These are phyloP conservation scores for Ogataea angusta DNA, from an alignment of 805 yeast genomes.

Conservation along the genomic window DNA sequence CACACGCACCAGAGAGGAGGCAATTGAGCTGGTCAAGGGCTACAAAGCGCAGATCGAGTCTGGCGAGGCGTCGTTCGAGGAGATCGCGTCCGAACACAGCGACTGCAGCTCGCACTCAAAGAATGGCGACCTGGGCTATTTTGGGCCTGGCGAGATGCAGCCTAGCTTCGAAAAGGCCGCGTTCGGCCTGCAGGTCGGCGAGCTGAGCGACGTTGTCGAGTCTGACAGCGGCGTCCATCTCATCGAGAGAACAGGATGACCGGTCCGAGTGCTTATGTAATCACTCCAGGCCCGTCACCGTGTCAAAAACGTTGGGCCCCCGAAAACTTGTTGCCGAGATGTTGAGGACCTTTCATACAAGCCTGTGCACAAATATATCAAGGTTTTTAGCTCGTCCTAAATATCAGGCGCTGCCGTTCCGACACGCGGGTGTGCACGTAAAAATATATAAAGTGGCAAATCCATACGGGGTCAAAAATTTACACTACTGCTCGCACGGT, in stretches of 20 bases:
- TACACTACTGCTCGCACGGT: conserved; percentile 12
- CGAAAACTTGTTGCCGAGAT: background rate
- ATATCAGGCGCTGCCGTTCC: conserved; percentile 3
- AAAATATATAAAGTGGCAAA: conserved; percentile 8
- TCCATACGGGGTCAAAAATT: conserved; percentile 4
- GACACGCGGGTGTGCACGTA: conserved; percentile 2
- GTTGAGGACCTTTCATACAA: background rate
- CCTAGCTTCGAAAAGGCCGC: conserved; percentile 90
- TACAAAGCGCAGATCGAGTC: conserved; percentile 55
- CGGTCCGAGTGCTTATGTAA: conserved; percentile 1
- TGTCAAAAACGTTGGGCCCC: background rate
- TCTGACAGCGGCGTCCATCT: conserved; percentile 89
- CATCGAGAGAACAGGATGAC: conserved; percentile 75
- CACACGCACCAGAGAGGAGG: conserved; percentile 80
- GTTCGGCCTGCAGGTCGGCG: conserved; percentile 77
- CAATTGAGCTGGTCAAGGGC: conserved; percentile 57
- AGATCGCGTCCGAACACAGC: conserved; percentile 76
- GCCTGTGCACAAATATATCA: background rate
- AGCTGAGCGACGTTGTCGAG: conserved; percentile 78
- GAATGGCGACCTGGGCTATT: conserved; percentile 90
- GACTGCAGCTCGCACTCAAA: conserved; percentile 85
- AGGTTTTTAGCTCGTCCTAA: background rate
- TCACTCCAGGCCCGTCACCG: background rate
- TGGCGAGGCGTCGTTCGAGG: conserved; percentile 65
- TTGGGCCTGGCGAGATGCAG: conserved; percentile 92